A percentile compares a stretch with the other conserved stretches of the same genome.
Conservation (phyloP, 371 early-diverging fungal species). For the Batrachochytrium dendrobatidis region DNA sequence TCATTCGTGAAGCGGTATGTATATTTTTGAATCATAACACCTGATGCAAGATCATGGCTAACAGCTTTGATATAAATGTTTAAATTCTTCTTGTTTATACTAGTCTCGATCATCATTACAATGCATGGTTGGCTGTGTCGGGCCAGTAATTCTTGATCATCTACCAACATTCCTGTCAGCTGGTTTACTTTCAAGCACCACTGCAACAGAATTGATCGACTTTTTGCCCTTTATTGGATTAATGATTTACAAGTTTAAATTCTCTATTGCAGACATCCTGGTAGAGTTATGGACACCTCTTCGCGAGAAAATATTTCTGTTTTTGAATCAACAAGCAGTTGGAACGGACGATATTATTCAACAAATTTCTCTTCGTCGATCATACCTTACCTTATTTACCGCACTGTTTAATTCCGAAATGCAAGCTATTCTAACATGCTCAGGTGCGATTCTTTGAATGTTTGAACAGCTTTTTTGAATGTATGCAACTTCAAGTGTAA, state of each 20-base stretch:
- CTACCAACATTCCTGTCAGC: constrained; percentile 68
- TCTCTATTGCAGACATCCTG: constrained; percentile 34
- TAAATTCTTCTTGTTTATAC: too few species aligned
- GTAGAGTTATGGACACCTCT: constrained; percentile 74
- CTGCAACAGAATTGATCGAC: constrained; percentile 73
- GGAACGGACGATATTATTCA: constrained; percentile 87
- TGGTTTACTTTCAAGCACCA: constrained; percentile 66
- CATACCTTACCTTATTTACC: constrained; percentile 74
- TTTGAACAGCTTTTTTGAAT: too few species aligned
- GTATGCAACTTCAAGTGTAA: constrained; percentile 26
- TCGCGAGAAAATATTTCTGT: constrained; percentile 72
- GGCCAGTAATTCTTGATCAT: constrained; percentile 72
- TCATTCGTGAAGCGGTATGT: constrained; percentile 73
- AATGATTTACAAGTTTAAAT: constrained; percentile 80
- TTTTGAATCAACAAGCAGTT: constrained; percentile 69
- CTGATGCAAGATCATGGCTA: neutral
- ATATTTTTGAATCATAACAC: neutral
- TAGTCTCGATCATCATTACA: constrained; percentile 76
- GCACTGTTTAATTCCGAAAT: constrained; percentile 76
- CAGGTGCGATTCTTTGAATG: too few species aligned
- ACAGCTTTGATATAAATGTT: too few species aligned
- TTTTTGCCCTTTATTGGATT: constrained; percentile 80
- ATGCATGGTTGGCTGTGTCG: constrained; percentile 79
- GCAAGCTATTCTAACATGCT: constrained; percentile 53
- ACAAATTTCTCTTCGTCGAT: constrained; percentile 66